A percentile compares a stretch with the other conserved stretches of the same genome.
Conservation (phyloP, 2,329 filamentous ascomycete species). For the Blumeriella jaapii region DNA sequence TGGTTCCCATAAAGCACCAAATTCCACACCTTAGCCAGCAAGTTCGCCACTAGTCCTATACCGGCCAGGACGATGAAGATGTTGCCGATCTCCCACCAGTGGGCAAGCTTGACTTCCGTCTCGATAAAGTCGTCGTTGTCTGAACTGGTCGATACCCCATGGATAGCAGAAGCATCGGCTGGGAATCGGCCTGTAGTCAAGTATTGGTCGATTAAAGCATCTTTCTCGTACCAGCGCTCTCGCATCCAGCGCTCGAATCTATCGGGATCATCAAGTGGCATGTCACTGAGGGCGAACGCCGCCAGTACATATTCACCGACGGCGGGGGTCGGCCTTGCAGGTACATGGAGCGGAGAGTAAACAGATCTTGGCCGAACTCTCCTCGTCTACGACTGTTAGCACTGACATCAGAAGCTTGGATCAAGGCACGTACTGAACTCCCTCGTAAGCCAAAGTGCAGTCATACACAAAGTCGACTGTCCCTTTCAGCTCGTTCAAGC, state of each 20-base stretch:
- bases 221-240: conserved; percentile 85
- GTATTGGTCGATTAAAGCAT: conserved; percentile 77
- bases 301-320: conserved; percentile 95
- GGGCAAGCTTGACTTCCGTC: conserved; percentile 24
- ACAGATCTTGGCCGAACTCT: conserved; percentile 81
- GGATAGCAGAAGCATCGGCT: conserved; percentile 10
- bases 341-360: conserved; percentile 77
- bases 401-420: neutral
- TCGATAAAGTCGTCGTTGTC: conserved; percentile 22
- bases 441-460: conserved; percentile 92
- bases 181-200: conserved; percentile 70
- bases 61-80: conserved; percentile 25
- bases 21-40: conserved; percentile 19
- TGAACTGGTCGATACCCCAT: conserved; percentile 9
- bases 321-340: conserved; percentile 82
- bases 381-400: conserved; percentile 37
- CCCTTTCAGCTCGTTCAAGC: conserved; percentile 60
- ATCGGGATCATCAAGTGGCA: conserved; percentile 64
- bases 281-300: conserved; percentile 67
- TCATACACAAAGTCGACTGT: conserved; percentile 79
- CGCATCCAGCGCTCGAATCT: conserved; percentile 77
- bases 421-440: conserved; percentile 60
- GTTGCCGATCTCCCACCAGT: conserved; percentile 25
- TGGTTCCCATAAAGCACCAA: conserved; percentile 10
- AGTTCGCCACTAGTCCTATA: conserved; percentile 21